Evolutionary conservation across 1,139 yeast genomes (phyloP).

Genomic region (Suhomyces yuchorum): DNA sequence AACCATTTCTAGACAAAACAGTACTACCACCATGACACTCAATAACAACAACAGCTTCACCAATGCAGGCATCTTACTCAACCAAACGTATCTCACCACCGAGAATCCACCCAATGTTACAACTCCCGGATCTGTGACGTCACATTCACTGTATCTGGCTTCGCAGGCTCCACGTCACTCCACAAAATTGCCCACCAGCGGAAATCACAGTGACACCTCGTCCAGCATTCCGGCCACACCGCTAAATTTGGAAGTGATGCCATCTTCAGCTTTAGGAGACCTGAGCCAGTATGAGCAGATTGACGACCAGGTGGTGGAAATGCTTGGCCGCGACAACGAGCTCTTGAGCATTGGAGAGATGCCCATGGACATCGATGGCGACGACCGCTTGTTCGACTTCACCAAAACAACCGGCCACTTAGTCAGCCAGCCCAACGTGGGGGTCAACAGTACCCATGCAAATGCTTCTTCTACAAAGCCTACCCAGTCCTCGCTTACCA

Average conservation of each 20-base stretch:
- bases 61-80: slow-evolving; percentile 1
- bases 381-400: slow-evolving; percentile 26
- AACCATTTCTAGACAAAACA: slow-evolving; percentile 19
- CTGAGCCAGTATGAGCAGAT: slow-evolving; percentile 2
- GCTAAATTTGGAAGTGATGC: slow-evolving; percentile 24
- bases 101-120: slow-evolving; percentile 16
- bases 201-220: slow-evolving; percentile 12
- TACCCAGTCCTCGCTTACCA: slow-evolving; percentile 29
- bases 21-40: slow-evolving; percentile 15
- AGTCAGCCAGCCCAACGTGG: slow-evolving; percentile 5
- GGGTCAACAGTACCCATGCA: slow-evolving; percentile 9
- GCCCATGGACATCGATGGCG: slow-evolving; percentile 14
- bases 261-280: slow-evolving; percentile 15
- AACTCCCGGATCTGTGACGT: slow-evolving; percentile 30
- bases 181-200: slow-evolving; percentile 1
- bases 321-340: slow-evolving; percentile 8
- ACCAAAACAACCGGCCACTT: slow-evolving; percentile 1
- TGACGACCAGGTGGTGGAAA: slow-evolving; percentile 12
- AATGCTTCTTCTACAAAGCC: slow-evolving; percentile 15
- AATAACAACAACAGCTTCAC: slow-evolving; percentile 4
- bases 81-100: slow-evolving; percentile 7
- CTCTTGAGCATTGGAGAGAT: slow-evolving; percentile 9
- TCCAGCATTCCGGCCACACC: slow-evolving; percentile 23
- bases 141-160: slow-evolving; percentile 17
- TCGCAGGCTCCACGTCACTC: slow-evolving; percentile 15